Percentiles rank a stretch among this genome's conserved stretches.
Conservation (phyloP, 2,329 filamentous ascomycete species). For the Lithohypha guttulata region DNA sequence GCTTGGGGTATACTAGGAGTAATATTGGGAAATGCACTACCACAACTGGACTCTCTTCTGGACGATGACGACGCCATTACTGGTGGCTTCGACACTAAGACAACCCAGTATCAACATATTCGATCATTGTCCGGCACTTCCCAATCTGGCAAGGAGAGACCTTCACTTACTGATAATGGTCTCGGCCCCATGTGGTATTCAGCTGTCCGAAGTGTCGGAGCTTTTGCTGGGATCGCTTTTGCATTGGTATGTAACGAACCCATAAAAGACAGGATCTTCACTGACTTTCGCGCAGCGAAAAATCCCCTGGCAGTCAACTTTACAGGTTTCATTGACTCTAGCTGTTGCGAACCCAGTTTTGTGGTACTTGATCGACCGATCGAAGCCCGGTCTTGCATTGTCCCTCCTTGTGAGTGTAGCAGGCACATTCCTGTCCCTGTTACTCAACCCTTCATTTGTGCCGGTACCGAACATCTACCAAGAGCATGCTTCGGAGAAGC, state of each 20-base stretch:
- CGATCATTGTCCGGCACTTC: conserved; percentile 24
- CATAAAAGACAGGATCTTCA: not conserved
- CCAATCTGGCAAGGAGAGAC: conserved; percentile 10
- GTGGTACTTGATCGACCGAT: conserved; percentile 94
- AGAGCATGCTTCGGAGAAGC: conserved; percentile 35
- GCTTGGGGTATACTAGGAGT: conserved; percentile 79
- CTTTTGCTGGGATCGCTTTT: conserved; percentile 63
- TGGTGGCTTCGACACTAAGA: not conserved
- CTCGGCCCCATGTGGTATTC: conserved; percentile 63
- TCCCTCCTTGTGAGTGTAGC: conserved; percentile 61
- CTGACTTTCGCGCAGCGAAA: conserved; percentile 50
- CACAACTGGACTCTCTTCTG: conserved; percentile 73
- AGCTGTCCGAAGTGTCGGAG: conserved; percentile 57
- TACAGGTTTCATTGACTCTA: conserved; percentile 84
- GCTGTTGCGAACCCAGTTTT: conserved; percentile 84
- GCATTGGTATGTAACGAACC: conserved; percentile 59
- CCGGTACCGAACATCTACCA: conserved; percentile 48
- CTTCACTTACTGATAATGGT: conserved; percentile 25
- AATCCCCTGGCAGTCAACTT: conserved; percentile 83
- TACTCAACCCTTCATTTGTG: conserved; percentile 67
- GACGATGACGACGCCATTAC: conserved; percentile 14
- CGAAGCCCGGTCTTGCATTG: conserved; percentile 70
- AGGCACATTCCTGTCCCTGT: conserved; percentile 63
- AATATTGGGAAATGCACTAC: conserved; percentile 64
- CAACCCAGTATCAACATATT: conserved; percentile 22